Base-by-base conservation (phyloP, 2,329 filamentous ascomycete genomes). In the Botrytis aclada region DNA sequence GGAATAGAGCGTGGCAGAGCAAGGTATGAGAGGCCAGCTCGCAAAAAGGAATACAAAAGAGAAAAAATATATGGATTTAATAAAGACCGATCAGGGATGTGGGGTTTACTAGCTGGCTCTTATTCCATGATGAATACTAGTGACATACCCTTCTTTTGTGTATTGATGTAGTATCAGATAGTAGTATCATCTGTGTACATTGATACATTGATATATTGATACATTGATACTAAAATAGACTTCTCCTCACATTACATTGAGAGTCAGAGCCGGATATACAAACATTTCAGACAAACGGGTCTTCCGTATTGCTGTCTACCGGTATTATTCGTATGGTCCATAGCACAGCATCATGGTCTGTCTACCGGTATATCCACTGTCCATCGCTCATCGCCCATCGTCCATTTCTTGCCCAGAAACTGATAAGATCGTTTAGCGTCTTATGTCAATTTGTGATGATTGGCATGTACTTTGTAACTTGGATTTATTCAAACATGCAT, bases 1-100 rank as follows among this genome's bases (percentile, higher is more conserved):
- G 67, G 69, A 34, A 58, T 45, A 41, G 43, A 60, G 62, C 60
- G 63, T 72, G 58, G 62, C 51, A 67, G 60, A 22, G 47, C 58
- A 70, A 64, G 56, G 60, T 63, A 70, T 32, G 32, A 41, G 32
- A 62, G 34, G 54, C 37, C 51, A 70, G n/a, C 43, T 47, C 32
- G 25, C 58, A 54, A 51, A 62, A 32, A 37, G 45, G 70, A 60
- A 66, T 22, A 20, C 43, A 41, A 20, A 22, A 25, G 14, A 14
- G 34, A 7, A n/a, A 7, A n/a, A 16, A n/a, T 54, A 54, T 14
- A 54, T 54, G 10, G 51, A 56, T 25, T 16, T 12, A 34, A 34
- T 54, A 69, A 16, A 25, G 47, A 3, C 43, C 37, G 14, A 66
- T 22, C 70, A 58, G 34, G 58, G 61, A 37, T 39, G 39, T 14